Evolutionary conservation across 257 asterid species (phyloP).

Genomic region (Rehmannia glutinosa): DNA sequence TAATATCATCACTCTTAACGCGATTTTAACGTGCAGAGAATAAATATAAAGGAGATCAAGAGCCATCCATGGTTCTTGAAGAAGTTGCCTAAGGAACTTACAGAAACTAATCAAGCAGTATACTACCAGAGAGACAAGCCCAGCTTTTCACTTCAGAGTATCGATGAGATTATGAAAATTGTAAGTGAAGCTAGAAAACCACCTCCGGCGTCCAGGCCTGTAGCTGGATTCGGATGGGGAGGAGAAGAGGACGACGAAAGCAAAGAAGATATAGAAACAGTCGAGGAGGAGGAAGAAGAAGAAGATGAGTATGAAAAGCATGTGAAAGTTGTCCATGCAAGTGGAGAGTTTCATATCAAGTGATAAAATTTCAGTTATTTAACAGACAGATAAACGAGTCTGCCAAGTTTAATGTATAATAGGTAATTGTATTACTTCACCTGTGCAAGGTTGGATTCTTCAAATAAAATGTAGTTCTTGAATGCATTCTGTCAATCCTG

Average conservation of each 20-base stretch:
- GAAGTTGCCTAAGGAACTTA: constrained; percentile 60
- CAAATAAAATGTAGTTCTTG: not conserved
- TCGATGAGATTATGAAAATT: constrained; percentile 74
- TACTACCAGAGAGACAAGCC: constrained; percentile 53
- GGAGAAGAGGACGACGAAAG: constrained; percentile 37
- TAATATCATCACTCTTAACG: not conserved
- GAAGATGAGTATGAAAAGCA: constrained; percentile 73
- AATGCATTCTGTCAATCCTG: too few relatives aligned
- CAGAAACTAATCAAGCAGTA: constrained; percentile 49
- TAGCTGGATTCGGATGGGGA: constrained; percentile 56
- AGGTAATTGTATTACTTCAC: not conserved
- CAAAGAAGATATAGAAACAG: not conserved
- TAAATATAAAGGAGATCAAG: constrained; percentile 11
- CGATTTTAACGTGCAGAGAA: not conserved
- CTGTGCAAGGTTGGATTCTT: not conserved
- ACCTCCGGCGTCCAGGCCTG: constrained; percentile 29
- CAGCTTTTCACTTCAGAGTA: constrained; percentile 52
- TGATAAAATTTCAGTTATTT: not conserved
- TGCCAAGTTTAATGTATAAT: not conserved
- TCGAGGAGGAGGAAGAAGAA: constrained; percentile 25
- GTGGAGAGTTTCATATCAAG: constrained; percentile 55
- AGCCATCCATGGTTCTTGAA: constrained; percentile 17
- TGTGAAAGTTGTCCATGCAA: constrained; percentile 65
- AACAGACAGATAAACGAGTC: not conserved
- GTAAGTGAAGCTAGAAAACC: constrained; percentile 57